Evolutionary conservation across 768 basidiomycete genomes (phyloP).

Genomic region (Kwoniella sp.): DNA sequence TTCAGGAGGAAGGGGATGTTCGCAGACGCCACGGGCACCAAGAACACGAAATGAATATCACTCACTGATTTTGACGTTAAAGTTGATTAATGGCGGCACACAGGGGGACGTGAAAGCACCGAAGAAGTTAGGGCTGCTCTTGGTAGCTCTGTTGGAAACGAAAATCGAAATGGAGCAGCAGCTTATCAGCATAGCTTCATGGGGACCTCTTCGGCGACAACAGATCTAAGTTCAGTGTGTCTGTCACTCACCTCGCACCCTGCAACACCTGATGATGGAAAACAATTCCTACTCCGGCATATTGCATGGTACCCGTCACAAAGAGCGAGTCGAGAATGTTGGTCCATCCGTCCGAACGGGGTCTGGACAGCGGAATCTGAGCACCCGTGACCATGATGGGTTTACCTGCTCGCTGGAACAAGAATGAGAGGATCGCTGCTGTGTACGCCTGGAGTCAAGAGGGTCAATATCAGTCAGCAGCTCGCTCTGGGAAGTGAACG

Average conservation of each 20-base stretch:
- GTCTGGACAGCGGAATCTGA: constrained; percentile 45
- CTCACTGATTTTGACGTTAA: constrained; percentile 52
- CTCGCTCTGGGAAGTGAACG: too few relatives aligned
- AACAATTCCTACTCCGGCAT: constrained; percentile 47
- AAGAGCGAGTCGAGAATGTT: constrained; percentile 47
- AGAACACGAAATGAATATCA: too few relatives aligned
- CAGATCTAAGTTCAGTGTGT: too few relatives aligned
- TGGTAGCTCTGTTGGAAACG: constrained; percentile 33
- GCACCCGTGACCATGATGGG: constrained; percentile 49
- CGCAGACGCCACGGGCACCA: too few relatives aligned
- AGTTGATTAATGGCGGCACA: constrained; percentile 40
- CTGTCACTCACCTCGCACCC: constrained; percentile 34
- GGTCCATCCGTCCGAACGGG: constrained; percentile 48
- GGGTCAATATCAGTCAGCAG: too few relatives aligned
- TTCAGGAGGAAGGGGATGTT: too few relatives aligned
- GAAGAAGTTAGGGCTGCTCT: constrained; percentile 45
- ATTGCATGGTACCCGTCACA: constrained; percentile 39
- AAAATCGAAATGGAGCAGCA: background rate
- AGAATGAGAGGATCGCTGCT: constrained; percentile 46
- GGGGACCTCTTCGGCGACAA: too few relatives aligned
- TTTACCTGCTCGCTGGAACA: constrained; percentile 45
- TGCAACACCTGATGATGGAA: constrained; percentile 47
- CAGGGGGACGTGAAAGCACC: constrained; percentile 45
- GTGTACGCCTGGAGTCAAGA: constrained; percentile 40
- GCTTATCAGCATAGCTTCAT: background rate